Base-by-base conservation (phyloP, 768 basidiomycete genomes). In the Boletus pseudopeckii region DNA sequence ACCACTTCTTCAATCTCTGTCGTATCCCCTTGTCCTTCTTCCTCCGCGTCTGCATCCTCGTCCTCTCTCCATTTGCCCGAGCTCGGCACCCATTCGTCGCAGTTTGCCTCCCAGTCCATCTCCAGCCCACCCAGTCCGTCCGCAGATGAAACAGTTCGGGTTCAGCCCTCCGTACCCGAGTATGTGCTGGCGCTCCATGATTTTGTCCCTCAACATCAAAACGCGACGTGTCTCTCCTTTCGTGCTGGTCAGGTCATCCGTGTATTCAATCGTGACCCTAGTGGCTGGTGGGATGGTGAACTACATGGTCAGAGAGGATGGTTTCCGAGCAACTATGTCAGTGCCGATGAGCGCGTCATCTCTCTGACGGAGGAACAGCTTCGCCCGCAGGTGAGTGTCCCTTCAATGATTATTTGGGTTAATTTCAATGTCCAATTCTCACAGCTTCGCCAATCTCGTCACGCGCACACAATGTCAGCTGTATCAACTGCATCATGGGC, bases 231-330 rank as follows among this genome's bases (percentile, higher is more conserved):
- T 70, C 81, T 99, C 37, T 79, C 86, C 20, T 98, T 99, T 75
- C 81, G 82, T 40, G 88, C 91, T 1, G 95, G 96, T 4, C 90
- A 98, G 65, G 80, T 95, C 50, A 93, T 98, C 52, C 86, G 86
- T 55, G 92, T 98, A n/a, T 75, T 89, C 45, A 92, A 92, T 64
- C 80, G 85, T 58, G 92, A 98, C 72, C 56, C 77, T 4, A 90
- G 86, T 61, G 97, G 97, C 0, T 98, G 97, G 97, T 98, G 96
- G 96, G 95, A 99, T 66, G 97, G 97, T 10, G 93, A 98, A 71
- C 70, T 96, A 17, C 89, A 92, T 34, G 89, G 85, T 3, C 74
- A 85, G 55, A 76, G 95, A 62, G 97, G 97, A 13, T 99, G 97
- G 97, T 98, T 98, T 72, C 97, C 97, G 18, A 94, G 92, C 64